Percentiles rank a stretch among this genome's conserved stretches.
Conservation (phyloP, 176 grass and related monocot genomes). For the Bonia amplexicaulis region DNA sequence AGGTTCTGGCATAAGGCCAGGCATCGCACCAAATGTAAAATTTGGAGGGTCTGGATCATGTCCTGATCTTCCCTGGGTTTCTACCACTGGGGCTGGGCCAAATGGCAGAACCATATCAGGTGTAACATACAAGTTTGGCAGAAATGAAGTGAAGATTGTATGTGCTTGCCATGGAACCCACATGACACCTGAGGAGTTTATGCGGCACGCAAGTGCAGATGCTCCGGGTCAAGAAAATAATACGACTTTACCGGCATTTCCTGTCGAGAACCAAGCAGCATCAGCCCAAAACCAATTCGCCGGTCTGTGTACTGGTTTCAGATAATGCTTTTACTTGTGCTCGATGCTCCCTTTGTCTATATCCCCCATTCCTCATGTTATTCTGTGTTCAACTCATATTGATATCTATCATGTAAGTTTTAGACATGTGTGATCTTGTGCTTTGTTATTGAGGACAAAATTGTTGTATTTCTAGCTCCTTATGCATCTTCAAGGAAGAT, state of each 20-base stretch:
- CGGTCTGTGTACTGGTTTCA: not conserved
- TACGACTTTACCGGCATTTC: constrained; percentile 22
- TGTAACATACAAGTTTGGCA: constrained; percentile 78
- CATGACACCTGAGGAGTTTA: constrained; percentile 73
- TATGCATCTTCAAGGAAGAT: not conserved
- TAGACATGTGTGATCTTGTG: constrained; percentile 9
- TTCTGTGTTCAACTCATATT: not conserved
- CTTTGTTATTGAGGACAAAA: constrained; percentile 10
- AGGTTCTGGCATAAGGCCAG: constrained; percentile 63
- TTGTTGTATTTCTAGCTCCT: constrained; percentile 15
- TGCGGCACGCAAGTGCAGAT: constrained; percentile 64
- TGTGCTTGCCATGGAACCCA: constrained; percentile 91
- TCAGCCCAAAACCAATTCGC: constrained; percentile 55
- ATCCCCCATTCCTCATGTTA: constrained; percentile 9
- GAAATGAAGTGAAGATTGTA: constrained; percentile 72
- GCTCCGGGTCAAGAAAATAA: constrained; percentile 37
- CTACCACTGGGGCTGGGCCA: constrained; percentile 57
- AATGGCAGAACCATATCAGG: constrained; percentile 88
- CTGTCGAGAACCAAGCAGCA: constrained; percentile 40
- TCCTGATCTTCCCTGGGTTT: constrained; percentile 96
- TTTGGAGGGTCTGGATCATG: constrained; percentile 83
- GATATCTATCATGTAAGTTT: constrained; percentile 13
- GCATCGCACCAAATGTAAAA: constrained; percentile 66
- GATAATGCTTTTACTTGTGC: constrained; percentile 1
- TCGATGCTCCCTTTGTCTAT: constrained; percentile 18